A percentile compares a stretch with the other conserved stretches of the same genome.
Conservation (phyloP, 2,329 filamentous ascomycete species). For the Cladosporium sp. region DNA sequence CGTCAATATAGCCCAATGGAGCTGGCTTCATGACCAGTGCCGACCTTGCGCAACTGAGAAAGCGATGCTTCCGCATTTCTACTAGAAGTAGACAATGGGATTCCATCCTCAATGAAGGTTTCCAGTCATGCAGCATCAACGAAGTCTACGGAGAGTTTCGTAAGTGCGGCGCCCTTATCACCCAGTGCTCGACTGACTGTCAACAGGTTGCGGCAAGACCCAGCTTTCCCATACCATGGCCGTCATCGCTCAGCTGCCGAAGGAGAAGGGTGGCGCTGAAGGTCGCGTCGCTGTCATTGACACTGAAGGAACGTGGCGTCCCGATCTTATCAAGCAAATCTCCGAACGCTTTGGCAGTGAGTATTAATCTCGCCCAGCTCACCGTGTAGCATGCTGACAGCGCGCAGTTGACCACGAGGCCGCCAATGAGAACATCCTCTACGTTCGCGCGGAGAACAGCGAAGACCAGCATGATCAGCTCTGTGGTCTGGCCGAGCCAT, state of each 20-base stretch:
- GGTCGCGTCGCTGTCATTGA: slow-evolving; percentile 70
- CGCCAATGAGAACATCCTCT: slow-evolving; percentile 67
- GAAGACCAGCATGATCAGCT: slow-evolving; percentile 66
- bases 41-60: slow-evolving; percentile 63
- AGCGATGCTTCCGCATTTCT: slow-evolving; percentile 63
- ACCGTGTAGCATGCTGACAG: background rate
- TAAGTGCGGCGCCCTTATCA: background rate
- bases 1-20: slow-evolving; percentile 50
- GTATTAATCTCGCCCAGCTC: background rate
- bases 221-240: slow-evolving; percentile 69
- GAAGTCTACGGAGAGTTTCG: slow-evolving; percentile 64
- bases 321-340: slow-evolving; percentile 66
- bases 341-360: slow-evolving; percentile 62
- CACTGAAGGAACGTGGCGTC: slow-evolving; percentile 66
- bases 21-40: slow-evolving; percentile 66
- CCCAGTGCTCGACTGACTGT: slow-evolving; percentile 20
- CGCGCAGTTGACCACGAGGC: slow-evolving; percentile 54
- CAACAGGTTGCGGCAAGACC: slow-evolving; percentile 61
- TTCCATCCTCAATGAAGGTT: slow-evolving; percentile 64
- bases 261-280: slow-evolving; percentile 64
- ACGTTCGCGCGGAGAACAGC: slow-evolving; percentile 64
- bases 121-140: slow-evolving; percentile 69
- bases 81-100: slow-evolving; percentile 71
- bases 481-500: slow-evolving; percentile 60
- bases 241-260: slow-evolving; percentile 57